These are phyloP conservation scores for Phytophthora ohioensis DNA, from an alignment of 352 stramenopile species.

Conservation along the genomic window DNA sequence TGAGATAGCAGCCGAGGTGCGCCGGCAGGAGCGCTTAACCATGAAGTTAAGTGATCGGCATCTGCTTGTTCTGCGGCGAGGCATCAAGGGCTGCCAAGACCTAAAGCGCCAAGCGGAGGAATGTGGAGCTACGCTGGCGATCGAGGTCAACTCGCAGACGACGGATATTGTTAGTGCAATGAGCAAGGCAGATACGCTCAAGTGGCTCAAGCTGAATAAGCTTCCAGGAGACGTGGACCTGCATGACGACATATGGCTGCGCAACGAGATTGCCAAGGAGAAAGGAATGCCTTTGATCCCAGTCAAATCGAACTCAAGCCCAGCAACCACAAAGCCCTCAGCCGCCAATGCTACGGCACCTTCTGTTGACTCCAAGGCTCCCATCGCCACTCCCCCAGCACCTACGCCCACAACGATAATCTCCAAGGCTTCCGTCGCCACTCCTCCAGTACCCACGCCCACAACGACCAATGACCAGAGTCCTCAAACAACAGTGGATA, in stretches of 20 bases:
- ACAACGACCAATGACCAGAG: constrained; percentile 21
- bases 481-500: constrained; percentile 44
- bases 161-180: constrained; percentile 86
- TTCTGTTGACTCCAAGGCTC: constrained; percentile 12
- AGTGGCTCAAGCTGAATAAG: constrained; percentile 75
- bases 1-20: constrained; percentile 36
- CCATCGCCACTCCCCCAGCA: constrained; percentile 4
- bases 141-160: constrained; percentile 79
- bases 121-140: constrained; percentile 72
- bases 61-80: constrained; percentile 74
- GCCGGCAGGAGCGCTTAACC: constrained; percentile 44
- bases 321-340: neutral
- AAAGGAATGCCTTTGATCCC: constrained; percentile 41
- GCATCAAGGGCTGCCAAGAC: constrained; percentile 75
- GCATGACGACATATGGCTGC: constrained; percentile 74
- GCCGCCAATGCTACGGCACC: neutral
- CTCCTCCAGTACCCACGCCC: constrained; percentile 10
- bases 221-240: constrained; percentile 77
- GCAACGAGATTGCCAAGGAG: constrained; percentile 73
- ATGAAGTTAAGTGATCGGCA: constrained; percentile 69
- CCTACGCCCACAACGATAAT: constrained; percentile 1
- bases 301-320: neutral
- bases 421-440: constrained; percentile 10
- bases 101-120: constrained; percentile 67
- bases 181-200: constrained; percentile 62